These are phyloP conservation scores for Berkeleyomyces basicola DNA, from an alignment of 2,329 filamentous ascomycete genomes.

Conservation along the genomic window DNA sequence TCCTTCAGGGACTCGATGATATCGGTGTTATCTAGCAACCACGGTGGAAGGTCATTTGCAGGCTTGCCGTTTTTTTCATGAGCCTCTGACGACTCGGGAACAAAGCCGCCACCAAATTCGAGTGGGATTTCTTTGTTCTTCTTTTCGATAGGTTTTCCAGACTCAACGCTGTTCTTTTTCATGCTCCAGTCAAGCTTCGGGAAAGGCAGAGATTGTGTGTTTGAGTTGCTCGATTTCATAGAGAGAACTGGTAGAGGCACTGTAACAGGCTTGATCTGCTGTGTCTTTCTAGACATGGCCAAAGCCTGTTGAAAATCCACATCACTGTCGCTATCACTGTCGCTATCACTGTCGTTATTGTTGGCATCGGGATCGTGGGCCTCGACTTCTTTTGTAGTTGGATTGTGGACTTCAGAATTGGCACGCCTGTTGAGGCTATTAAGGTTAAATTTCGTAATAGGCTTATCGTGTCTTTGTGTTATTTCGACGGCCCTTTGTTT, in stretches of 20 bases:
- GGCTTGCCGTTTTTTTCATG: slow-evolving; percentile 24
- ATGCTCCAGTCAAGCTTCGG: slow-evolving; percentile 54
- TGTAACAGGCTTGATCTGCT: neutral
- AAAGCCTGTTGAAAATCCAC: slow-evolving; percentile 66
- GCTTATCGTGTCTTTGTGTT: slow-evolving; percentile 33
- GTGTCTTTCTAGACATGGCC: slow-evolving; percentile 28
- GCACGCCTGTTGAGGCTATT: slow-evolving; percentile 9
- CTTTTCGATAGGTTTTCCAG: neutral
- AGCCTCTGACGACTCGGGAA: neutral
- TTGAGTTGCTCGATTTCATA: slow-evolving; percentile 22
- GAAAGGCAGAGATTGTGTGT: slow-evolving; percentile 76
- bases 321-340: slow-evolving; percentile 52
- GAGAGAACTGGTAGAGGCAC: neutral
- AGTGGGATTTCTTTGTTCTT: neutral
- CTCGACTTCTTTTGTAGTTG: slow-evolving; percentile 44
- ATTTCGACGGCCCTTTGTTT: slow-evolving; percentile 35
- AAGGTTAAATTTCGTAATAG: slow-evolving; percentile 16
- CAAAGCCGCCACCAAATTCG: slow-evolving; percentile 8
- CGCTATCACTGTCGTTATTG: slow-evolving; percentile 40
- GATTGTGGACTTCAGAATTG: slow-evolving; percentile 45
- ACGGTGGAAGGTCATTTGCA: slow-evolving; percentile 51
- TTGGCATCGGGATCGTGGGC: slow-evolving; percentile 19
- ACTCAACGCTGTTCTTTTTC: neutral
- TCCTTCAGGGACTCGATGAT: slow-evolving; percentile 46
- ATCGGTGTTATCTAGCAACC: slow-evolving; percentile 51